Conservation (phyloP, 2,329 filamentous ascomycete genomes). For the Nannizzia gypsea region DNA sequence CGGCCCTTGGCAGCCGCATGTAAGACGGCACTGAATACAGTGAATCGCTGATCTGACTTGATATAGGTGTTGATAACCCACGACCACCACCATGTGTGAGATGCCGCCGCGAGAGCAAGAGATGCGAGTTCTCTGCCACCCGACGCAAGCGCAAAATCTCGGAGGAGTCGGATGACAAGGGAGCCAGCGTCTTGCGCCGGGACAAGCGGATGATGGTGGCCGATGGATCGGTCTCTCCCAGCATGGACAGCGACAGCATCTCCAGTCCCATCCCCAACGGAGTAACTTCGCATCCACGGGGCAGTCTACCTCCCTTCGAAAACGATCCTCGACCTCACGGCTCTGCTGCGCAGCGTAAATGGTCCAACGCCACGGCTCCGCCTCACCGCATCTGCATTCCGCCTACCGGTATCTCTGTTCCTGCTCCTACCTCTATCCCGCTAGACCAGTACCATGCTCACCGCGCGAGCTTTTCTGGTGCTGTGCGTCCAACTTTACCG, state of each 20-base stretch:
- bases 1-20: too few species aligned
- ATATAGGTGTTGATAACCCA: slow-evolving; percentile 66
- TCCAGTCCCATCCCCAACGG: slow-evolving; percentile 9
- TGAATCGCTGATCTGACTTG: neutral
- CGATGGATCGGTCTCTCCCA: slow-evolving; percentile 25
- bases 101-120: slow-evolving; percentile 87
- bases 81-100: slow-evolving; percentile 87
- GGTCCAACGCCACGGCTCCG: slow-evolving; percentile 8
- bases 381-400: slow-evolving; percentile 10
- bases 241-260: slow-evolving; percentile 11
- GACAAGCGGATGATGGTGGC: slow-evolving; percentile 43
- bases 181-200: slow-evolving; percentile 32
- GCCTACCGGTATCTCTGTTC: slow-evolving; percentile 5
- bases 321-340: slow-evolving; percentile 7
- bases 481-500: slow-evolving; percentile 7
- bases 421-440: slow-evolving; percentile 10
- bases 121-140: slow-evolving; percentile 93
- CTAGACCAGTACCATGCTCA: slow-evolving; percentile 9
- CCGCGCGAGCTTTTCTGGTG: slow-evolving; percentile 9
- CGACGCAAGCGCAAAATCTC: slow-evolving; percentile 76
- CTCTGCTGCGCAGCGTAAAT: slow-evolving; percentile 9
- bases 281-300: slow-evolving; percentile 10
- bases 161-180: slow-evolving; percentile 36
- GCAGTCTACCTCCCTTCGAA: slow-evolving; percentile 8
- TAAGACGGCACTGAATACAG: neutral